Conservation (phyloP, 2,329 filamentous ascomycete genomes). For the Phaeosphaeriaceae sp. region DNA sequence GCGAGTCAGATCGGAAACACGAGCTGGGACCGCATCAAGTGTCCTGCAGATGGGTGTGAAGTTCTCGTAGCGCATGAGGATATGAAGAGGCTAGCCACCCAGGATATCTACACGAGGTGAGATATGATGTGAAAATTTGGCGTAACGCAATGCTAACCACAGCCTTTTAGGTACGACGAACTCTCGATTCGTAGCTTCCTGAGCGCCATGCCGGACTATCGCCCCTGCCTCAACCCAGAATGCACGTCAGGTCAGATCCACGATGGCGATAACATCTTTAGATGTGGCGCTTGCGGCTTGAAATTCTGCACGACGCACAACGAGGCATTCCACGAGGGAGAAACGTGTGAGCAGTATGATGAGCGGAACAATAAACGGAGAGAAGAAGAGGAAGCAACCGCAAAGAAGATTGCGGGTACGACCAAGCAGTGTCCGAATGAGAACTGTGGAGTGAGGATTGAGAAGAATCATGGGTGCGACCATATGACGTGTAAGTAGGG, state of each 20-base stretch:
- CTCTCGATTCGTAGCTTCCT: constrained; percentile 53
- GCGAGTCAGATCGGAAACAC: background rate
- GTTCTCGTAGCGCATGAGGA: background rate
- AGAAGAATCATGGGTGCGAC: constrained; percentile 49
- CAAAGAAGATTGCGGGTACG: constrained; percentile 36
- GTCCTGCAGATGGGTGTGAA: background rate
- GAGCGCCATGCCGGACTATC: constrained; percentile 33
- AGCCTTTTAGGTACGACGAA: constrained; percentile 35
- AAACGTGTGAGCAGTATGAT: constrained; percentile 47
- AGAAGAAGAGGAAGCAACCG: constrained; percentile 25
- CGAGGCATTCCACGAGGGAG: constrained; percentile 40
- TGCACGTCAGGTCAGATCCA: constrained; percentile 62
- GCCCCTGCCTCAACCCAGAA: constrained; percentile 13
- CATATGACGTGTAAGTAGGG: constrained; percentile 36
- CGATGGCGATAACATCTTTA: constrained; percentile 55
- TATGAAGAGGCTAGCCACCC: background rate
- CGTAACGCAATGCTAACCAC: background rate
- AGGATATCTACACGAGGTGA: background rate
- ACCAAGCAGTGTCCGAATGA: constrained; percentile 21
- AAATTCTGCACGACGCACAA: constrained; percentile 43
- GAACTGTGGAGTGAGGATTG: constrained; percentile 41
- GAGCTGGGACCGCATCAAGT: background rate
- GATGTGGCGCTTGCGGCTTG: constrained; percentile 41
- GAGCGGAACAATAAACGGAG: constrained; percentile 17
- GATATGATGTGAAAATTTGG: background rate